These are phyloP conservation scores for Penicillium expansum DNA, from an alignment of 2,329 filamentous ascomycete genomes.

Conservation along the genomic window DNA sequence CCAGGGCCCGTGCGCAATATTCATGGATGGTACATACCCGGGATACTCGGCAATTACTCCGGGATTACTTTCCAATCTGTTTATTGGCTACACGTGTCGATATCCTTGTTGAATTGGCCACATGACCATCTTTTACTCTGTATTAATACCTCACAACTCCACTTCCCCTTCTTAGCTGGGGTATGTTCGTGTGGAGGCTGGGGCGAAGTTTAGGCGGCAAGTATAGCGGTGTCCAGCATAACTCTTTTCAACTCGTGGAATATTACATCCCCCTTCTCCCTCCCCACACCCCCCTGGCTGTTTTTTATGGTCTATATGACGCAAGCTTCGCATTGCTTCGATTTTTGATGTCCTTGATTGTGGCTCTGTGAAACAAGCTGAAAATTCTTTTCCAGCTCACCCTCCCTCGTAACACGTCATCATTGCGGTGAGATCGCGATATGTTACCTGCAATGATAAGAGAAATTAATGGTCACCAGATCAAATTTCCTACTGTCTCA, in stretches of 20 bases:
- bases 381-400: no score
- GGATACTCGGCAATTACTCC: neutral
- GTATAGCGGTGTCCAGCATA: neutral
- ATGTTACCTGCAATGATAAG: neutral
- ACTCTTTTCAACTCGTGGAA: neutral
- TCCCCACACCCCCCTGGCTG: no score
- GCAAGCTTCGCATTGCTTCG: no score
- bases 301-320: neutral
- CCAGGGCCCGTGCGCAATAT: neutral
- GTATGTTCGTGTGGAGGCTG: neutral
- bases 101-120: neutral
- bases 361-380: no score
- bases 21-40: no score
- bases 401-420: no score
- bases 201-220: neutral
- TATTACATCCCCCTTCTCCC: neutral
- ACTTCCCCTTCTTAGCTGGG: neutral
- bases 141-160: neutral
- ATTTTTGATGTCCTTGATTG: no score
- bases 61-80: neutral
- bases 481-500: neutral
- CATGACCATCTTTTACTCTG: neutral
- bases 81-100: neutral
- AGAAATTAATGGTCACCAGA: neutral
- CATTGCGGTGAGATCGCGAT: no score